These are phyloP conservation scores for Chenopodium formosanum DNA, from an alignment of 148 eudicot species.

Conservation along the genomic window DNA sequence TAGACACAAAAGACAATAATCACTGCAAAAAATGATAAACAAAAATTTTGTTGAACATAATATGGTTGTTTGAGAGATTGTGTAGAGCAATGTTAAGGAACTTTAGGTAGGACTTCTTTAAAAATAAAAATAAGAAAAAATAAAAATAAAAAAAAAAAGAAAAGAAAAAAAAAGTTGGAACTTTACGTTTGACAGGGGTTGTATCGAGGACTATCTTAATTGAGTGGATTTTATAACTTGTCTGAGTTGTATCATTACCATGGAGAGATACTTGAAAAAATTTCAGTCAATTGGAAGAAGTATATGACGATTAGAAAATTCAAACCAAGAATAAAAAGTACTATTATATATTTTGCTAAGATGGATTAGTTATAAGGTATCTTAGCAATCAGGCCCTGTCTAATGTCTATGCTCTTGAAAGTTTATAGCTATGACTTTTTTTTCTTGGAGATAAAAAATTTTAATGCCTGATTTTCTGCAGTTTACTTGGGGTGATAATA, in stretches of 20 bases:
- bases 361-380: not conserved
- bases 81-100: too few species aligned
- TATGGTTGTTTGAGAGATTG: not conserved
- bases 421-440: not conserved
- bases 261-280: not conserved
- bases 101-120: not conserved
- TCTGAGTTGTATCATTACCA: not conserved
- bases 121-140: too few species aligned
- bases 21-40: not conserved
- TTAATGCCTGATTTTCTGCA: constrained; percentile 34
- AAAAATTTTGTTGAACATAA: not conserved
- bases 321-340: not conserved
- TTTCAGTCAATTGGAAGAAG: too few species aligned
- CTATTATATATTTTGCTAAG: not conserved
- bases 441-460: not conserved
- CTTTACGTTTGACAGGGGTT: too few species aligned
- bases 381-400: not conserved
- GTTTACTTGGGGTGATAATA: constrained; percentile 66
- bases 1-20: not conserved
- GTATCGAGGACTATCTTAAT: not conserved
- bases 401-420: not conserved
- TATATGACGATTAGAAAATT: not conserved
- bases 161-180: not conserved
- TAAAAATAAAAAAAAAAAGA: too few species aligned
- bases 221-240: not conserved